These are phyloP conservation scores for Hypoxylon trugodes DNA, from an alignment of 495 filamentous ascomycete species.

Conservation along the genomic window DNA sequence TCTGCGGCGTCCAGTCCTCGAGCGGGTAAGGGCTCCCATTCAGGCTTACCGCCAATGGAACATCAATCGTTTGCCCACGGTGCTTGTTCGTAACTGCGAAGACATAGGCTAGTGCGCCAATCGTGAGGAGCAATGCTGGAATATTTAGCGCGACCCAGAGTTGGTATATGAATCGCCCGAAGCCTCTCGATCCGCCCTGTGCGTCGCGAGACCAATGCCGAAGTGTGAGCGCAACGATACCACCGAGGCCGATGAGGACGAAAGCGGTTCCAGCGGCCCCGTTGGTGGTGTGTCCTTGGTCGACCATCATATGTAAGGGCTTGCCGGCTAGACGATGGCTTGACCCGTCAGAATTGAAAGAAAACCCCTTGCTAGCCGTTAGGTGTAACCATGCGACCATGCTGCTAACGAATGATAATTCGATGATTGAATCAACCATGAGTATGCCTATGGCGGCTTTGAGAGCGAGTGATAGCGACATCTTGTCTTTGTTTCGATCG, in stretches of 20 bases:
- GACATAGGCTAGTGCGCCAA: constrained; percentile 54
- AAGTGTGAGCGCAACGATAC: constrained; percentile 51
- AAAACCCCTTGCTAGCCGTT: constrained; percentile 48
- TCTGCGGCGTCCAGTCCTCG: constrained; percentile 63
- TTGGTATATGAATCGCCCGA: constrained; percentile 45
- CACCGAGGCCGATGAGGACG: constrained; percentile 56
- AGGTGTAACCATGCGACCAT: constrained; percentile 59
- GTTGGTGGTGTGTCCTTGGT: constrained; percentile 61
- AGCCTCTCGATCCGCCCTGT: constrained; percentile 8
- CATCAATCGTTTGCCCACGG: constrained; percentile 52
- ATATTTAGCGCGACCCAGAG: constrained; percentile 52
- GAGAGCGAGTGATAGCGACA: constrained; percentile 34
- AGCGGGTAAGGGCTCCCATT: constrained; percentile 53
- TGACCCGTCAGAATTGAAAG: constrained; percentile 41
- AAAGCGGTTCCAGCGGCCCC: constrained; percentile 60
- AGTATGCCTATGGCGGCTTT: constrained; percentile 48
- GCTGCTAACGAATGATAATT: constrained; percentile 55
- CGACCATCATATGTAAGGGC: constrained; percentile 51
- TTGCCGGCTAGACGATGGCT: constrained; percentile 50
- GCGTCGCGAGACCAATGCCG: constrained; percentile 43
- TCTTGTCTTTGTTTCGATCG: constrained; percentile 7
- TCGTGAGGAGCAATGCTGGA: constrained; percentile 56
- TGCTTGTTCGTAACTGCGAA: constrained; percentile 55
- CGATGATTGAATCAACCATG: constrained; percentile 54
- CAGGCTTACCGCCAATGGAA: constrained; percentile 42